Percentiles rank a stretch among this genome's conserved stretches.
phyloP scores from a whole-genome alignment of 2,329 filamentous ascomycete genomes.

The Fusarium albosuccineum region DNA sequence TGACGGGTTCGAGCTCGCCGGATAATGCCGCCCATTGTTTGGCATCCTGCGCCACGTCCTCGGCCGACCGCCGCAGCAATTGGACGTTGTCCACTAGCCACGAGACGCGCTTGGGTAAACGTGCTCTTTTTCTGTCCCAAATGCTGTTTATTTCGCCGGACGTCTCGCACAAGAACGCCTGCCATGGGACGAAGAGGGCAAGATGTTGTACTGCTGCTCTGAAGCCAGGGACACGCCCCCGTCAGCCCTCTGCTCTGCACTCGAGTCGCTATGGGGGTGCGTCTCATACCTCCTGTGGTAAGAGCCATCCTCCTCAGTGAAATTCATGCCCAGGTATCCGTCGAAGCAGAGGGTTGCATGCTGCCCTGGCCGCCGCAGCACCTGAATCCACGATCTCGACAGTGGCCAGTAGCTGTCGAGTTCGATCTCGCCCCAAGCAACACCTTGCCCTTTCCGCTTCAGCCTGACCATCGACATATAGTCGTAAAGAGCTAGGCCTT shows the following conservation, averaged over 20 bases:
- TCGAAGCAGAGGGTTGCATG: not conserved
- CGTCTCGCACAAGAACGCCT: not conserved
- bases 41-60: not conserved
- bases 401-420: not conserved
- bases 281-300: not conserved
- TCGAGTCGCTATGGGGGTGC: not conserved
- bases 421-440: not conserved
- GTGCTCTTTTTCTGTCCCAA: not conserved
- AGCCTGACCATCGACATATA: not conserved
- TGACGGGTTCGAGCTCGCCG: not conserved
- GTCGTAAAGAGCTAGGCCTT: too few species aligned
- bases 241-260: not conserved
- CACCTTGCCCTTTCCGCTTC: not conserved
- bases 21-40: not conserved
- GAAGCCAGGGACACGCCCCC: not conserved
- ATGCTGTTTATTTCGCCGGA: not conserved
- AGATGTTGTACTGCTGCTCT: constrained; percentile 1
- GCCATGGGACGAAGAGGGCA: not conserved
- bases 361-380: constrained; percentile 1
- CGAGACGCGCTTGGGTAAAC: not conserved
- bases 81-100: not conserved
- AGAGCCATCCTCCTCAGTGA: not conserved
- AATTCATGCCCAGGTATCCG: constrained; percentile 5
- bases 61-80: constrained; percentile 1
- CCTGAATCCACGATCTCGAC: not conserved